phyloP scores from a whole-genome alignment of 345 rosid species.

The Eucalyptus microcorys region DNA sequence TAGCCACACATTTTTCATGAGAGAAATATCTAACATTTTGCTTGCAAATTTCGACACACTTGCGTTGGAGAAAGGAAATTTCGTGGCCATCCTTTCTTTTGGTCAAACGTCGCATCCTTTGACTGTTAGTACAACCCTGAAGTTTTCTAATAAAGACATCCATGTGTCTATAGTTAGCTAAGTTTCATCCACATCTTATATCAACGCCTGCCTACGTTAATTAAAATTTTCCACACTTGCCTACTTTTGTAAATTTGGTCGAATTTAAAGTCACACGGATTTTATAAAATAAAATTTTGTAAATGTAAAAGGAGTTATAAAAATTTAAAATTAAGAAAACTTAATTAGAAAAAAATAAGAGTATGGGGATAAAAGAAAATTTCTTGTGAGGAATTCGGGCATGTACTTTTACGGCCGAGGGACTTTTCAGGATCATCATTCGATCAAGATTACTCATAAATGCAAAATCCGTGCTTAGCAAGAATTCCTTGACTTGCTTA shows the following conservation, averaged over 20 bases:
- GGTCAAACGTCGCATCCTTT: too few species aligned
- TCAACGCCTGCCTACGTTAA: not conserved
- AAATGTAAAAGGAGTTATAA: too few species aligned
- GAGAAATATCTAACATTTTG: too few species aligned
- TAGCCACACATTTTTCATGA: too few species aligned
- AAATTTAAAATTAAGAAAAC: not conserved
- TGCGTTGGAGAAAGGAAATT: too few species aligned
- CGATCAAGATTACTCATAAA: not conserved
- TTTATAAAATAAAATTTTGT: too few species aligned
- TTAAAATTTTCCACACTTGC: not conserved
- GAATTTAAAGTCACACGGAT: not conserved
- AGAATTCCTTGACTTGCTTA: not conserved
- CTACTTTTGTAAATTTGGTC: not conserved
- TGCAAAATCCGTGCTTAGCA: not conserved
- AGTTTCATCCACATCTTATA: not conserved
- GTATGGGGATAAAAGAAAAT: not conserved
- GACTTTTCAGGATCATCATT: not conserved
- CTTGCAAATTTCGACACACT: too few species aligned
- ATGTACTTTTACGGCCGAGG: not conserved
- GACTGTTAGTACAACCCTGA: too few species aligned
- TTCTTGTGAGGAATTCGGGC: not conserved
- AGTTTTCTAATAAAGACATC: not conserved
- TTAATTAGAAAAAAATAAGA: not conserved
- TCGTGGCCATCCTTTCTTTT: too few species aligned
- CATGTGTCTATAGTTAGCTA: not conserved